A percentile compares a stretch with the other conserved stretches of the same genome.
phyloP scores from a whole-genome alignment of 768 basidiomycete genomes.

The Gloeostereum incarnatum region DNA sequence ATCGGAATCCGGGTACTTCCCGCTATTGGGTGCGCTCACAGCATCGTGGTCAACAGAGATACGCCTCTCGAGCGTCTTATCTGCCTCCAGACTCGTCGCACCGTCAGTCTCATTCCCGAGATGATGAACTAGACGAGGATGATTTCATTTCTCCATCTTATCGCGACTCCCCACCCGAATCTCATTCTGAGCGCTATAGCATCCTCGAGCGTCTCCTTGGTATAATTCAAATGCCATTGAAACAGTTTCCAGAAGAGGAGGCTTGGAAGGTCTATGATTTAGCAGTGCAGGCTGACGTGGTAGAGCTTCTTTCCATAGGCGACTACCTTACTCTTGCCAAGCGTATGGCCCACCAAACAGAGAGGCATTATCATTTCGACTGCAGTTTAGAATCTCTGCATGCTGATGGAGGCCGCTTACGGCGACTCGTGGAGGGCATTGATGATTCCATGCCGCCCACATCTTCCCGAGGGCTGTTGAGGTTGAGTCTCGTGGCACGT shows the following conservation, averaged over 20 bases:
- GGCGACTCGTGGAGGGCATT: no score
- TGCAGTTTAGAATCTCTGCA: conserved; percentile 14
- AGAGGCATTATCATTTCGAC: conserved; percentile 9
- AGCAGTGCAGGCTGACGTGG: conserved; percentile 9
- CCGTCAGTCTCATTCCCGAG: no score
- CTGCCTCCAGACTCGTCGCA: no score
- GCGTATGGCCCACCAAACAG: conserved; percentile 18
- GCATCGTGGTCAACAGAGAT: no score
- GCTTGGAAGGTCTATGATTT: conserved; percentile 29
- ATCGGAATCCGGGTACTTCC: no score
- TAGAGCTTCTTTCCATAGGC: conserved; percentile 4
- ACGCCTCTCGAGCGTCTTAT: no score
- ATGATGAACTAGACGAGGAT: no score
- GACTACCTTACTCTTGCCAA: conserved; percentile 12
- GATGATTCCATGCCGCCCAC: conserved; percentile 19
- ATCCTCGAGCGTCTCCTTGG: neutral
- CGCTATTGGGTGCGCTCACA: no score
- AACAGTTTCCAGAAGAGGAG: no score
- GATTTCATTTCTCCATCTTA: no score
- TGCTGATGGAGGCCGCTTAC: conserved; percentile 29
- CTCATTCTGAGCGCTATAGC: no score
- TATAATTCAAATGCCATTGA: neutral
- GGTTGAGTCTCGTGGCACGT: conserved; percentile 20
- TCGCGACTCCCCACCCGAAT: no score
- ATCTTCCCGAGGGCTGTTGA: conserved; percentile 12